Evolutionary conservation across 2,329 filamentous ascomycete genomes (phyloP), one percentile per base, ranked within the genome.

Genomic region (Magnaporthiopsis rhizophila): DNA sequence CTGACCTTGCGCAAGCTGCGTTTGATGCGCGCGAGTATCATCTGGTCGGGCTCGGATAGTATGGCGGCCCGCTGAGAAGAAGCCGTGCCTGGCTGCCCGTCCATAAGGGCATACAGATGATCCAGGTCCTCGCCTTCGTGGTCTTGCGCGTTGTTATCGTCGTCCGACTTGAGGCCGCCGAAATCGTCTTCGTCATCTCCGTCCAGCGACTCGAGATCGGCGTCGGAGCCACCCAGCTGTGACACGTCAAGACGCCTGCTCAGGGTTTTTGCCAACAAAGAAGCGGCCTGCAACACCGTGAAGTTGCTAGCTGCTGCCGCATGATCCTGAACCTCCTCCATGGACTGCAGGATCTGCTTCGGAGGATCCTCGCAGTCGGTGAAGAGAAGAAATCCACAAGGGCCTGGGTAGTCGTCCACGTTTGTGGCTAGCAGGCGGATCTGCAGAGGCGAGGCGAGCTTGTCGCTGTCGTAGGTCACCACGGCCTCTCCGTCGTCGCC

Each of bases 401-500:
- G 69, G 11, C 70, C 68, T 6, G 78, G 79, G 65, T 81, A 81
- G 0, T 72, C 72, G 58, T 74, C 70, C 62, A 77, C 62, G 70
- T 76, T 68, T 67, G 53, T 34, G 18, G 60, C 57, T 21, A 79
- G 69, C 6, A 77, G 71, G 24, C 73, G 77, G 9, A 83, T 72
- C 28, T 74, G 69, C 5, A 82, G 65, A 21, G 72, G 67, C 3
- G 62, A 26, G 1, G 66, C 56, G 3, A 77, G 64, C 9, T 62
- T 58, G 3, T 70, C 59, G 63, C 76, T 72, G 12, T 64, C 67
- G 66, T 78, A 90, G 5, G 75, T 79, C 72, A 94, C 89, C 18
- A 81, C 81, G 65, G 96, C 80, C 65, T 90, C 86, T 62, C 89
- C 90, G 73, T 94, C 89, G 6, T 87, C 85, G 21, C 89, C 89